Evolutionary conservation across 2,329 filamentous ascomycete species (phyloP).

Genomic region (Trichoderma koningiopsis): DNA sequence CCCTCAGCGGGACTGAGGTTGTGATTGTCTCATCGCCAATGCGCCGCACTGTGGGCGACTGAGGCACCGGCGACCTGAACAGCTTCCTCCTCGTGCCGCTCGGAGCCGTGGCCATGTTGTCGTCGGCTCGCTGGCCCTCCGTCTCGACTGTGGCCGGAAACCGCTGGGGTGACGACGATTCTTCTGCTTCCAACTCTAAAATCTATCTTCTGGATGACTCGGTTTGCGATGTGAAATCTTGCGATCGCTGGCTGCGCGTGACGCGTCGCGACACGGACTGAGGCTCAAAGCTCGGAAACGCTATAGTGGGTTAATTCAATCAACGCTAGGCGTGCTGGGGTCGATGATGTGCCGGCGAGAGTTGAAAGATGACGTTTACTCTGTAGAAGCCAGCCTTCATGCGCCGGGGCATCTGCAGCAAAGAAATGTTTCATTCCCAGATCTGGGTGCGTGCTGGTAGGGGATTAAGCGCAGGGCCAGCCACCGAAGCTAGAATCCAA

Average conservation of each 20-base stretch:
- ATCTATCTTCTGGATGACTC: slow-evolving; percentile 57
- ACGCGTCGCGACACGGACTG: slow-evolving; percentile 45
- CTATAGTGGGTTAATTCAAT: slow-evolving; percentile 46
- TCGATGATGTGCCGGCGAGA: slow-evolving; percentile 43
- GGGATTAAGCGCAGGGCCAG: slow-evolving; percentile 13
- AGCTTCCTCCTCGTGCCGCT: slow-evolving; percentile 44
- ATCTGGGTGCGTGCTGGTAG: not conserved
- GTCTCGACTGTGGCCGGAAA: slow-evolving; percentile 50
- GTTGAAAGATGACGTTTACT: slow-evolving; percentile 34
- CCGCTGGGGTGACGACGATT: slow-evolving; percentile 52
- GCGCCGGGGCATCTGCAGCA: slow-evolving; percentile 38
- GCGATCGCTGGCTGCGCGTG: slow-evolving; percentile 48
- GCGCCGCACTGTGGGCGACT: slow-evolving; percentile 41
- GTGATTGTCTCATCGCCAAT: slow-evolving; percentile 49
- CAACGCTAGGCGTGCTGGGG: slow-evolving; percentile 43
- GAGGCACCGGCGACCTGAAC: slow-evolving; percentile 47
- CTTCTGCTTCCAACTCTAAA: slow-evolving; percentile 59
- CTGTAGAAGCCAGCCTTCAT: slow-evolving; percentile 29
- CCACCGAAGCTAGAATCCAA: not conserved
- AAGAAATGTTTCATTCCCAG: slow-evolving; percentile 16
- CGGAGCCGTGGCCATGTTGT: slow-evolving; percentile 32
- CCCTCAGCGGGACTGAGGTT: slow-evolving; percentile 55
- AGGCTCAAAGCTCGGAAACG: slow-evolving; percentile 38
- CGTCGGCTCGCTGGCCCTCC: slow-evolving; percentile 32
- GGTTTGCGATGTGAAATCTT: slow-evolving; percentile 42